Evolutionary conservation across 2,329 filamentous ascomycete genomes (phyloP), one percentile per base, ranked within the genome.

Genomic region (Aureobasidium sp.): DNA sequence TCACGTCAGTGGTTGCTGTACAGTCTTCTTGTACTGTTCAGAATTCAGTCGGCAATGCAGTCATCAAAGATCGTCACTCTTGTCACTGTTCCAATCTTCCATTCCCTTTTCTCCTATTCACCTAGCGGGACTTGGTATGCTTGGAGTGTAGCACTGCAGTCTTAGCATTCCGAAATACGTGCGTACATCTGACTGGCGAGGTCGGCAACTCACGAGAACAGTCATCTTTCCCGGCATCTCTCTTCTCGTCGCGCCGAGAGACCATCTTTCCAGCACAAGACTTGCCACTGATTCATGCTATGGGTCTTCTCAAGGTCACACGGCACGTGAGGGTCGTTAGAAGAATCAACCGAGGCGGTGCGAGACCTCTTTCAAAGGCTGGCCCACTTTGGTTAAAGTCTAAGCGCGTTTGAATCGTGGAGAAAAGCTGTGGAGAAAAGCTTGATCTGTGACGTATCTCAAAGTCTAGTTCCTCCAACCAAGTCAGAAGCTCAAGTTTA

Each of bases 341-440:
- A 42, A 34, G 13, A 16, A 21, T 32, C 54, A 47, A 47, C 54
- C 42, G 54, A 48, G 54, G 50, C 50, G 50, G 37, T 41, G 50
- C 50, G 50, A 21, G 21, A 21, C 21, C 21, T 21, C 21, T 21
- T 21, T 21, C 21, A 21, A 29, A 32, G 37, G 9, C 37, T 32
- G 27, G 50, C 25, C 50, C 27, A 27, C 16, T 27, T 2, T 34
- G n/a, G 32, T 34, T 39, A 59, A 37, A 48, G 29, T 29, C 30
- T 59, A 47, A 59, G 54, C 34, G 54, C 25, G 57, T 50, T 42
- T 49, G 29, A 13, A 59, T 59, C 57, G 57, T 59, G 57, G 57
- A 59, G 57, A 50, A 50, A 59, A 39, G 47, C 45, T 51, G 47
- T 45, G 45, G 53, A 47, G 61, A 53, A 62, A 59, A 39, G 37